A percentile compares a stretch with the other conserved stretches of the same genome.
Evolutionary conservation across 1,139 yeast species (phyloP).

Genomic region (Taphrina confusa): DNA sequence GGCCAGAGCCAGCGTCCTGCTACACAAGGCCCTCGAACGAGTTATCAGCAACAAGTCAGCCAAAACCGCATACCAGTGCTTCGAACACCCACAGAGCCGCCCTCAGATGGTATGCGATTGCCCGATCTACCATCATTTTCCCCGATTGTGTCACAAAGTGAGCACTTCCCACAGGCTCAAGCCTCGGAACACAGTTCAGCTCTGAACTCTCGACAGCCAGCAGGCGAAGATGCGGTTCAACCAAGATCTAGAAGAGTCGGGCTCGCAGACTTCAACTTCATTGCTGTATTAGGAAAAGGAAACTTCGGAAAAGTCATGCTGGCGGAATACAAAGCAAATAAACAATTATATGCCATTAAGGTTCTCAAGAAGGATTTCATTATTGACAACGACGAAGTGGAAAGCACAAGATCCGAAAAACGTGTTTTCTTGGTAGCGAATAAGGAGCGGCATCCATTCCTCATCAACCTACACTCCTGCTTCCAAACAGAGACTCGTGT

Average conservation of each 20-base stretch:
- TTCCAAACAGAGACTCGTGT: slow-evolving; percentile 97
- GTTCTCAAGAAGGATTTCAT: slow-evolving; percentile 80
- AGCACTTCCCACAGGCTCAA: slow-evolving; percentile 38
- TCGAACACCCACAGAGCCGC: slow-evolving; percentile 10
- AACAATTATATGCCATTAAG: slow-evolving; percentile 83
- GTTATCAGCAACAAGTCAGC: slow-evolving; percentile 24
- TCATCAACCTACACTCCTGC: slow-evolving; percentile 87
- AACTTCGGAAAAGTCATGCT: slow-evolving; percentile 87
- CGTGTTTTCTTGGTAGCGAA: slow-evolving; percentile 78
- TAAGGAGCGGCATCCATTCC: slow-evolving; percentile 86
- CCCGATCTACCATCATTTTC: slow-evolving; percentile 28
- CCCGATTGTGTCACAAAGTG: slow-evolving; percentile 13
- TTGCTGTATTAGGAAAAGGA: slow-evolving; percentile 83
- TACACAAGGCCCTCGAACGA: slow-evolving; percentile 15
- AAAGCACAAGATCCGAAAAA: slow-evolving; percentile 71
- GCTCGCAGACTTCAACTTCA: slow-evolving; percentile 67
- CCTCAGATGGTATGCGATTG: slow-evolving; percentile 15
- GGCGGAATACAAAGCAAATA: slow-evolving; percentile 66
- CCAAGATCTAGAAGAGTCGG: slow-evolving; percentile 41
- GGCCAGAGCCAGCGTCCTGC: slow-evolving; percentile 1
- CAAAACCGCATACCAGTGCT: background rate
- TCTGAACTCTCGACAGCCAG: slow-evolving; percentile 39
- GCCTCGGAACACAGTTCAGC: slow-evolving; percentile 38
- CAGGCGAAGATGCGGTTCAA: background rate
- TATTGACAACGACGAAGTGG: slow-evolving; percentile 84